Evolutionary conservation across 1,284 basidiomycete genomes (phyloP).

Genomic region (Naganishia sp.): DNA sequence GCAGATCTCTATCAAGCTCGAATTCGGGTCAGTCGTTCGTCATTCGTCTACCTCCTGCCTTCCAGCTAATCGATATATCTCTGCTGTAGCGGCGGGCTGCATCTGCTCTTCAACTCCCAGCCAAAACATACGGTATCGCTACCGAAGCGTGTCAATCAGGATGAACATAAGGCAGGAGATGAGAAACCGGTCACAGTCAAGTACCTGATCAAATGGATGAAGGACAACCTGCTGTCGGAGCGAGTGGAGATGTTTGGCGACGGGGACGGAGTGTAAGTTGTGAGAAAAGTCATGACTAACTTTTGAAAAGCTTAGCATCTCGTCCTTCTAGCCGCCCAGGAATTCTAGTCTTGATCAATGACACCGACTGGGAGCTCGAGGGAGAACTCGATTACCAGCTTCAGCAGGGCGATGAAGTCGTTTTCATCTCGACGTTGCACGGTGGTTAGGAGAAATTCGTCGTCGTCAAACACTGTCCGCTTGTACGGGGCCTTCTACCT

Average conservation of each 20-base stretch:
- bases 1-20: slow-evolving; percentile 46
- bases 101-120: slow-evolving; percentile 73
- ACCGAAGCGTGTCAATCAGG: slow-evolving; percentile 56
- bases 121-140: slow-evolving; percentile 65
- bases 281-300: neutral
- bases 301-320: neutral
- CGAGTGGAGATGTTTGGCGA: slow-evolving; percentile 88
- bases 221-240: slow-evolving; percentile 76
- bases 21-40: slow-evolving; percentile 38
- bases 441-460: slow-evolving; percentile 63
- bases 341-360: slow-evolving; percentile 91
- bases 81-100: slow-evolving; percentile 66
- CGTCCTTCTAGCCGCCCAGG: slow-evolving; percentile 74
- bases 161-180: slow-evolving; percentile 38
- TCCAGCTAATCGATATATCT: neutral
- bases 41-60: neutral
- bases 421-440: slow-evolving; percentile 94
- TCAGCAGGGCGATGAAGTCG: slow-evolving; percentile 79
- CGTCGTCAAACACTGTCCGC: no score
- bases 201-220: slow-evolving; percentile 77
- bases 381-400: slow-evolving; percentile 86
- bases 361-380: slow-evolving; percentile 97
- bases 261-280: slow-evolving; percentile 77
- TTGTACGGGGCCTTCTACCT: no score
- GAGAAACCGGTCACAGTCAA: slow-evolving; percentile 65